Percentiles rank a stretch among this genome's conserved stretches.
phyloP scores from a whole-genome alignment of 257 asterid species.

The Plantago major region DNA sequence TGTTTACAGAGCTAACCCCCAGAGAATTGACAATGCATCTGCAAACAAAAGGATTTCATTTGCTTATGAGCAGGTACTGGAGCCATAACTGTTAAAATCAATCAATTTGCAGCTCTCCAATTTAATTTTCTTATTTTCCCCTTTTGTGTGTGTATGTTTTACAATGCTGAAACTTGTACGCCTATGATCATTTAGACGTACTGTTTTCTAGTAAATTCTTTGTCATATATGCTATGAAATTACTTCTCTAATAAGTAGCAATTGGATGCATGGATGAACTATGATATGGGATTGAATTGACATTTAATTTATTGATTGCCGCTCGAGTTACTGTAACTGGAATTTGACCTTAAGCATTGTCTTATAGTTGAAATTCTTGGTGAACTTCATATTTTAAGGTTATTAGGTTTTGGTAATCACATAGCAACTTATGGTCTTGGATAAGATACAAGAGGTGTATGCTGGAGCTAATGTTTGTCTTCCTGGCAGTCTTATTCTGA shows the following conservation, averaged over 20 bases:
- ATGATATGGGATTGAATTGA: not conserved
- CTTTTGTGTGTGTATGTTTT: conserved; percentile 3
- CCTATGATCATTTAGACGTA: not conserved
- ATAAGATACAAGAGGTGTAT: no score
- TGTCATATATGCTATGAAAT: not conserved
- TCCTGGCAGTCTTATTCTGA: no score
- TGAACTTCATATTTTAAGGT: no score
- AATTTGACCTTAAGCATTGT: no score
- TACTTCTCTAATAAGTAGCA: not conserved
- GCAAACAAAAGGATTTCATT: conserved; percentile 74
- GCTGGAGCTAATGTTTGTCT: no score
- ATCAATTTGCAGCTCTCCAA: conserved; percentile 8
- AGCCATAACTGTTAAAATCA: conserved; percentile 17
- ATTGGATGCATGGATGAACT: not conserved
- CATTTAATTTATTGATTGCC: not conserved
- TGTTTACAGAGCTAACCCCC: conserved; percentile 82
- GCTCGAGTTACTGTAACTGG: not conserved
- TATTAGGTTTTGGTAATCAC: no score
- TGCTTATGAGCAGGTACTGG: conserved; percentile 86
- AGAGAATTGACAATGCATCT: conserved; percentile 80
- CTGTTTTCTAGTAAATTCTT: not conserved
- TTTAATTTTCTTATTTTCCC: conserved; percentile 3
- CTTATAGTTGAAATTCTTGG: no score
- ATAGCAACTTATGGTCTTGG: no score
- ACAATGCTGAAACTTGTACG: not conserved